Conservation (phyloP, 805 yeast species). For the Myxozyma neglecta region DNA sequence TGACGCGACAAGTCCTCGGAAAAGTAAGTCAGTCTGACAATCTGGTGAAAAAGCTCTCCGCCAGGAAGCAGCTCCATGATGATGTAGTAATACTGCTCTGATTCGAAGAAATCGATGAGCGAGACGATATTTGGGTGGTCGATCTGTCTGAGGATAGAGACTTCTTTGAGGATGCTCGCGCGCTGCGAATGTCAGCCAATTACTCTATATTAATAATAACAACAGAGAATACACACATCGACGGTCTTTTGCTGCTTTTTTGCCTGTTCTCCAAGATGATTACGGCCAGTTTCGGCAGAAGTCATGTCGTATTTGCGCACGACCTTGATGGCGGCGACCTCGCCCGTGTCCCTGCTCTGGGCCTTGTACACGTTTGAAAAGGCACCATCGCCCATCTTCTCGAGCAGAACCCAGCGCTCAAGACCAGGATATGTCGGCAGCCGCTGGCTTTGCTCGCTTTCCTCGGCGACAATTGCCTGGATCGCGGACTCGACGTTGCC, state of each 20-base stretch:
- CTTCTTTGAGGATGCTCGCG: slow-evolving; percentile 65
- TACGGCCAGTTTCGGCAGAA: slow-evolving; percentile 14
- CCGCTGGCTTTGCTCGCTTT: slow-evolving; percentile 37
- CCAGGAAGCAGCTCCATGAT: slow-evolving; percentile 70
- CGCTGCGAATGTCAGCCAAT: slow-evolving; percentile 35
- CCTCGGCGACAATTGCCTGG: slow-evolving; percentile 45
- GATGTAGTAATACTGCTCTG: slow-evolving; percentile 56
- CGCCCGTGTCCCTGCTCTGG: slow-evolving; percentile 45
- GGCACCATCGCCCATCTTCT: slow-evolving; percentile 68
- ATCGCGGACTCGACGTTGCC: slow-evolving; percentile 42
- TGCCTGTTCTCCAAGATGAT: slow-evolving; percentile 28
- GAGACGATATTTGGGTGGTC: slow-evolving; percentile 62
- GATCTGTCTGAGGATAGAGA: slow-evolving; percentile 66
- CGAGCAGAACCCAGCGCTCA: slow-evolving; percentile 41
- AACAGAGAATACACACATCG: slow-evolving; percentile 10
- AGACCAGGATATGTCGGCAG: slow-evolving; percentile 45
- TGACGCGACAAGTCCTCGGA: slow-evolving; percentile 71
- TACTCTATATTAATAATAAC: background rate
- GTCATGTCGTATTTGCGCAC: slow-evolving; percentile 55
- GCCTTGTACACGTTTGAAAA: slow-evolving; percentile 84
- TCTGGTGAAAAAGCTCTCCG: slow-evolving; percentile 79
- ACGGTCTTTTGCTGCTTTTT: slow-evolving; percentile 31
- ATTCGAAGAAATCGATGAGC: slow-evolving; percentile 55
- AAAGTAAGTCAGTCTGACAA: slow-evolving; percentile 74
- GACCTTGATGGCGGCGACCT: slow-evolving; percentile 71